Evolutionary conservation across 2,329 filamentous ascomycete species (phyloP).

Genomic region (Pezicula rhizophila): DNA sequence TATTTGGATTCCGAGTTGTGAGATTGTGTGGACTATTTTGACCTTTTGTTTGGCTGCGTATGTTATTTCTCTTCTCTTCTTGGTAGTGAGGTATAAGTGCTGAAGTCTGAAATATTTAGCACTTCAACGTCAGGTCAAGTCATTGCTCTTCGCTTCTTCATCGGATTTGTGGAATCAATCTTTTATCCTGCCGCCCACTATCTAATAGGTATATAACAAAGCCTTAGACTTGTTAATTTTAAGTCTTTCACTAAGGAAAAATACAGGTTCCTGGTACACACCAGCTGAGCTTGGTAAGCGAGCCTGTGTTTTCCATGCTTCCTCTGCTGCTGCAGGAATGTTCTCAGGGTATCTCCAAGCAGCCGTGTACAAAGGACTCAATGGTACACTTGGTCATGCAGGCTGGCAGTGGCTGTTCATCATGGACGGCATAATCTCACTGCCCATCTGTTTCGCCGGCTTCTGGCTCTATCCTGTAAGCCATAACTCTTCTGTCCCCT

Average conservation of each 20-base stretch:
- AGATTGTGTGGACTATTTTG: slow-evolving; percentile 29
- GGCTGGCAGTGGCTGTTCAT: slow-evolving; percentile 43
- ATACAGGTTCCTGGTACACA: slow-evolving; percentile 38
- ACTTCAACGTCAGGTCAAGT: slow-evolving; percentile 28
- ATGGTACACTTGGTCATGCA: slow-evolving; percentile 30
- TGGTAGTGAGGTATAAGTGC: no score
- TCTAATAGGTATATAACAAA: slow-evolving; percentile 30
- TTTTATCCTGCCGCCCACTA: slow-evolving; percentile 23
- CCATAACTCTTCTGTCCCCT: no score
- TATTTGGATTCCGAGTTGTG: slow-evolving; percentile 37
- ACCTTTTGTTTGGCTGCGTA: slow-evolving; percentile 31
- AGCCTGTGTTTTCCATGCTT: slow-evolving; percentile 35
- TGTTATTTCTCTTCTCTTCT: not conserved
- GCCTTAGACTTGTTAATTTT: no score
- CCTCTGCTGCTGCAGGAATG: slow-evolving; percentile 33
- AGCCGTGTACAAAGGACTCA: slow-evolving; percentile 33
- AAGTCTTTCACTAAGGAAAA: no score
- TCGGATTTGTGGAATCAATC: slow-evolving; percentile 27
- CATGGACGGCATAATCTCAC: slow-evolving; percentile 34
- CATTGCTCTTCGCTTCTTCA: slow-evolving; percentile 37
- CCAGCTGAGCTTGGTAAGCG: slow-evolving; percentile 37
- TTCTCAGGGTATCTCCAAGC: slow-evolving; percentile 39
- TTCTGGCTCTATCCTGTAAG: slow-evolving; percentile 21
- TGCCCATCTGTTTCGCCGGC: slow-evolving; percentile 24
- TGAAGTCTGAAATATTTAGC: not conserved